Evolutionary conservation across 2,329 filamentous ascomycete genomes (phyloP).

Genomic region (Xylaria sp.): DNA sequence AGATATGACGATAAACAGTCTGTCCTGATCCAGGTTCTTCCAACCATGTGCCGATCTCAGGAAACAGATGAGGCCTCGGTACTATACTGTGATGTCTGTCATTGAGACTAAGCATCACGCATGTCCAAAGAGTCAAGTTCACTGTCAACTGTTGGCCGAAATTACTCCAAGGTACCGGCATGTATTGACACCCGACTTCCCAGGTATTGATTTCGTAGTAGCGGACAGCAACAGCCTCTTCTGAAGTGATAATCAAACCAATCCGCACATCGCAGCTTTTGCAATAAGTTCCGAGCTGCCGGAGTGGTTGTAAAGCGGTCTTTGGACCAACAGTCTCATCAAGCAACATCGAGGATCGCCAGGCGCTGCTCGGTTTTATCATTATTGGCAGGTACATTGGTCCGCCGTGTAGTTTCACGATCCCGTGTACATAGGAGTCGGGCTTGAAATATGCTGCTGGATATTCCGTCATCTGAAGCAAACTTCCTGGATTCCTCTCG

Average conservation of each 20-base stretch:
- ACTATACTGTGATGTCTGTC: neutral
- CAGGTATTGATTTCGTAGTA: neutral
- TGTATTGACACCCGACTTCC: neutral
- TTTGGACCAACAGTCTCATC: neutral
- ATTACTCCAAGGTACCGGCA: neutral
- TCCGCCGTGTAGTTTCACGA: neutral
- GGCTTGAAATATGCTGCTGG: neutral
- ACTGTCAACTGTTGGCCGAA: neutral
- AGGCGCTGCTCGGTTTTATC: neutral
- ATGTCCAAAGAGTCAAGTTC: neutral
- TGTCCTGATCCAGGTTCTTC: neutral
- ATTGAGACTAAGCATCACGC: neutral
- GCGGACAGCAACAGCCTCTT: neutral
- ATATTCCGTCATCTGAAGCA: neutral
- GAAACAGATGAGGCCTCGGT: neutral
- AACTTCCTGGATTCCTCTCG: neutral
- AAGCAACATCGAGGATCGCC: neutral
- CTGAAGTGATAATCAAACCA: neutral
- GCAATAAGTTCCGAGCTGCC: slow-evolving; percentile 4
- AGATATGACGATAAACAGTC: neutral
- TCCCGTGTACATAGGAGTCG: neutral
- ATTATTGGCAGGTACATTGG: neutral
- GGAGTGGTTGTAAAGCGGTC: neutral
- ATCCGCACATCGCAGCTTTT: neutral
- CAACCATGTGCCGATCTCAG: neutral